Evolutionary conservation across 805 yeast genomes (phyloP), one percentile per base, ranked within the genome.

Genomic region (Lachancea waltii): DNA sequence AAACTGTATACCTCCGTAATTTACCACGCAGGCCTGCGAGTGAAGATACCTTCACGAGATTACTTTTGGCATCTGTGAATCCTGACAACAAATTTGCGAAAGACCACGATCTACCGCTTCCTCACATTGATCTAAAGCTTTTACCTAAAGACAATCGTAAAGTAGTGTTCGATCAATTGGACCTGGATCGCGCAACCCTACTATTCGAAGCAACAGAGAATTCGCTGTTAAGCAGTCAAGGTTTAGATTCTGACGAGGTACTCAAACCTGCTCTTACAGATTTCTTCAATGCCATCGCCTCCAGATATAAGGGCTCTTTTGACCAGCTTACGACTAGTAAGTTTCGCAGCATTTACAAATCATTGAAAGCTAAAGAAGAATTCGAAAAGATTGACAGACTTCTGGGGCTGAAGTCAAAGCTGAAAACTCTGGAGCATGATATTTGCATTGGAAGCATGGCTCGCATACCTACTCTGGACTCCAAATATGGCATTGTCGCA

Each of bases 1-100:
- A 13, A 23, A 11, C 13, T 13, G 26, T 23, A 7, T 13, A 52
- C 32, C 35, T 55, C 27, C 37, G 45, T 8, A 53, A 55, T 27
- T 13, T 52, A 23, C 58, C 60, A 7, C 38, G 38, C 7, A 43
- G 58, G 20, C 60, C 60, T n/a, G 40, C 43, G 18, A 46, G 50
- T 22, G 45, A 40, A 23, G 42, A 39, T 10, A 41, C 45, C 20
- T 53, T 43, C 38, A 47, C 37, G 8, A 45, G 49, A 21, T 5
- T 41, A 4, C 36, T 55, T 10, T 28, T 55, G n/a, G 40, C 38
- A 17, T 27, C 38, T 11, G 46, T 53, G 6, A 47, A 52, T 30
- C 42, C 45, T 11, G 18, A 33, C 7, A 54, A 52, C 30, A 28
- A 27, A 25, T 56, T 41, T 38, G 50, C 32, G 10, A 23, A 22